These are phyloP conservation scores for Blastocystis sp. DNA, from an alignment of 352 stramenopile species.

Conservation along the genomic window DNA sequence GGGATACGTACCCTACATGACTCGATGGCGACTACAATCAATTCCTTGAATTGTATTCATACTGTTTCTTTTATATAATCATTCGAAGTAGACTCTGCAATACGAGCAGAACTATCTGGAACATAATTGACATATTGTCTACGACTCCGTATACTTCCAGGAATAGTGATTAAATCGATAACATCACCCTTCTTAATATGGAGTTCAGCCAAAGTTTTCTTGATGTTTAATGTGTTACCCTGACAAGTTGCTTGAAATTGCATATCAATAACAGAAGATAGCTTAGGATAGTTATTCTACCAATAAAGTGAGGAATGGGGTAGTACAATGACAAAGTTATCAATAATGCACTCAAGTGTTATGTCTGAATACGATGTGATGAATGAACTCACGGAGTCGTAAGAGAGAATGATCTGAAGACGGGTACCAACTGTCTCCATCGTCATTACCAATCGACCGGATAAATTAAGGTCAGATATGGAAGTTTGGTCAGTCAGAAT, in stretches of 20 bases:
- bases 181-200: no score
- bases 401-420: not conserved
- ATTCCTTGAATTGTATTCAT: no score
- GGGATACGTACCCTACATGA: no score
- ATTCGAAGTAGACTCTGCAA: no score
- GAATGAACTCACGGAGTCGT: not conserved
- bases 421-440: not conserved
- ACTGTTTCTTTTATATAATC: no score
- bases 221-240: not conserved
- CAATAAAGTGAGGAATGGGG: not conserved
- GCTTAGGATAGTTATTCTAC: not conserved
- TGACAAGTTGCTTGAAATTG: not conserved
- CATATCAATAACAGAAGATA: not conserved
- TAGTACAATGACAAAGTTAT: not conserved
- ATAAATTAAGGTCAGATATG: not conserved
- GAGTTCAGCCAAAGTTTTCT: not conserved
- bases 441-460: not conserved
- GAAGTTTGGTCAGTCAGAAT: not conserved
- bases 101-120: no score
- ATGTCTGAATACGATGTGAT: not conserved
- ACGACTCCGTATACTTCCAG: no score
- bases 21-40: no score
- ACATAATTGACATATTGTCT: no score
- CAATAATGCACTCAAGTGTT: not conserved
- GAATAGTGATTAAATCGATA: no score